Evolutionary conservation across 1,284 basidiomycete species (phyloP), one percentile per base, ranked within the genome.

Genomic region (Apiotrichum brassicae): DNA sequence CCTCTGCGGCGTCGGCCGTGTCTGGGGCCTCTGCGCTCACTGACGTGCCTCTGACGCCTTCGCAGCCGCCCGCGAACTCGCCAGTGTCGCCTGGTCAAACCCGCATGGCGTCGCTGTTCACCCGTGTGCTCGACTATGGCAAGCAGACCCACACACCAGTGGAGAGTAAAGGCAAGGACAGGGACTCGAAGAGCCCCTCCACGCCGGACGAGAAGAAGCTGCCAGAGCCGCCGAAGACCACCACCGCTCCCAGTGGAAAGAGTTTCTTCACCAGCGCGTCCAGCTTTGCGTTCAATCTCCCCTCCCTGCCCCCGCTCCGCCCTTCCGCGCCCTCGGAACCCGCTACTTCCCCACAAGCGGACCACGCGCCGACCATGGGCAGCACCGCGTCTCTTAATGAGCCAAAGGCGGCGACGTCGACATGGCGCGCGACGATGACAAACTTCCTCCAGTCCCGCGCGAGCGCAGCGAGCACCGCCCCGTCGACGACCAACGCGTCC

Each of bases 381-480:
- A 30, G 28, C 28, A 30, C 8, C 28, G 28, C 28, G 9, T 30
- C 22, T 1, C 40, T 42, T 26, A 8, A 23, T 8, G 40, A 42
- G 40, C 40, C 40, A 9, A 42, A 32, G 28, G 23, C 40, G 1
- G 40, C 20, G 22, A 25, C 23, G 41, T 33, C 51, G 48, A 32
- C 36, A 42, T 52, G 68, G 68, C 51, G 61, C 25, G 59, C 64
- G 3, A 65, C 66, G 24, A 60, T 71, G 60, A 53, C 59, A 16
- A 62, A 60, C 34, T 58, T 66, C 24, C 54, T 63, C 16, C 49
- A 53, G 12, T 40, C 43, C 22, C 43, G 43, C 26, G 26, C 24
- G 8, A 28, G n/a, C 6, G 25, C 40, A 7, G 18, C 24, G 9
- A 40, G 22, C 8, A 18, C 40, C 12, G 28, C 28, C 14, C 9